Evolutionary conservation across 306 rosid genomes (phyloP).

Genomic region (Parietaria judaica): DNA sequence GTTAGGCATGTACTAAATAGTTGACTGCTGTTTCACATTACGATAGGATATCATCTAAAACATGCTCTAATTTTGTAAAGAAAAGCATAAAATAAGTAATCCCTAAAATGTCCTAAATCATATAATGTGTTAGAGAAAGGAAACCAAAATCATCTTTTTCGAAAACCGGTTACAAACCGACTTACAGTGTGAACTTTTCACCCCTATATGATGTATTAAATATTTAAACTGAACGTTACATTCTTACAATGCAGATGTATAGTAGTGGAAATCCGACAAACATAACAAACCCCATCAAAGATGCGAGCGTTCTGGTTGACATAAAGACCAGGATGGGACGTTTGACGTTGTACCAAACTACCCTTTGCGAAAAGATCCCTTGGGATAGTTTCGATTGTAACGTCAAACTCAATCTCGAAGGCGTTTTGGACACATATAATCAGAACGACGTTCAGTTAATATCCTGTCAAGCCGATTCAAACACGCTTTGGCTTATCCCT

Average conservation of each 20-base stretch:
- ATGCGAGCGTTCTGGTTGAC: constrained; percentile 82
- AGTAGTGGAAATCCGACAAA: constrained; percentile 99
- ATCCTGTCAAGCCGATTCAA: constrained; percentile 97
- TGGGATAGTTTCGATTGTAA: constrained; percentile 51
- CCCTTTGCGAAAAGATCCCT: constrained; percentile 65
- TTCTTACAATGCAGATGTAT: constrained; percentile 63
- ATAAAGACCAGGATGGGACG: constrained; percentile 77
- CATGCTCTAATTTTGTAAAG: too few relatives aligned
- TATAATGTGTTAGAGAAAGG: too few relatives aligned
- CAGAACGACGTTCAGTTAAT: constrained; percentile 79
- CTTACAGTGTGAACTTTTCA: too few relatives aligned
- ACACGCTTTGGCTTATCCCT: constrained; percentile 85
- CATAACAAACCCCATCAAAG: constrained; percentile 91
- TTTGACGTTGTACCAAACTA: constrained; percentile 79
- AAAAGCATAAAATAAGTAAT: too few relatives aligned
- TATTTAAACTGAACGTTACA: constrained; percentile 3
- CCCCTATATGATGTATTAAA: too few relatives aligned
- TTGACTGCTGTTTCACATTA: too few relatives aligned
- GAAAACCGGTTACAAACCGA: too few relatives aligned
- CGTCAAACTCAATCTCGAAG: constrained; percentile 49
- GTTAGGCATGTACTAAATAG: too few relatives aligned
- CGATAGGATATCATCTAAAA: too few relatives aligned
- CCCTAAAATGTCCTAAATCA: too few relatives aligned
- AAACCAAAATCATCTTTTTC: too few relatives aligned
- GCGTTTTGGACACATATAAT: constrained; percentile 61